Evolutionary conservation across 192 early-diverging fungal genomes (phyloP).

Genomic region (Linnemannia exigua): DNA sequence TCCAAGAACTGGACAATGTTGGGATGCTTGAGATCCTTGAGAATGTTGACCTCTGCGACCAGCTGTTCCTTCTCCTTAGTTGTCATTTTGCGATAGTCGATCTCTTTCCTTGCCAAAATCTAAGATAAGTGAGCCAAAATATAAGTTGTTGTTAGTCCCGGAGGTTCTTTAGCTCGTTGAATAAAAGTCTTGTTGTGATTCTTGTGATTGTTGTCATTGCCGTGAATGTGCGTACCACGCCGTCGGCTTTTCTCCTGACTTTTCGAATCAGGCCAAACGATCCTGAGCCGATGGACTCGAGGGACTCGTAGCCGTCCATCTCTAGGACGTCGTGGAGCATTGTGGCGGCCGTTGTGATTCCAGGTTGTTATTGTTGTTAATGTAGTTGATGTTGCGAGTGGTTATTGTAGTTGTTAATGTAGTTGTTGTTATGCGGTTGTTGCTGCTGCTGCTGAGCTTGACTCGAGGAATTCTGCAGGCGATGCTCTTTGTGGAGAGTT

Average conservation of each 20-base stretch:
- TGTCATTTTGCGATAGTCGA: constrained; percentile 83
- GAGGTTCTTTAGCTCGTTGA: not conserved
- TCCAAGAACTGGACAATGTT: constrained; percentile 83
- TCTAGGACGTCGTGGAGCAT: constrained; percentile 29
- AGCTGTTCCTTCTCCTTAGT: constrained; percentile 81
- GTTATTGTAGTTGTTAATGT: not conserved
- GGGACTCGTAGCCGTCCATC: constrained; percentile 69
- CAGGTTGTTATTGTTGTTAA: not conserved
- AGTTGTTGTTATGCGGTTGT: no score
- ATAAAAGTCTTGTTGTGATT: not conserved
- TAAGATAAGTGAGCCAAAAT: constrained; percentile 28
- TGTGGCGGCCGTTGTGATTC: not conserved
- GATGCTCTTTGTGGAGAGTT: no score
- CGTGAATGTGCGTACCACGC: constrained; percentile 62
- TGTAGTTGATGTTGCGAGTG: not conserved
- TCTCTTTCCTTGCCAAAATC: constrained; percentile 84
- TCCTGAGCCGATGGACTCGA: constrained; percentile 78
- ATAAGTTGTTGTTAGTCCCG: not conserved
- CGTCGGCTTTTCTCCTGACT: constrained; percentile 73
- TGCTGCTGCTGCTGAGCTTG: no score
- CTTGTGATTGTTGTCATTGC: not conserved
- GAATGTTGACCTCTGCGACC: constrained; percentile 82
- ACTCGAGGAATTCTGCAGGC: no score
- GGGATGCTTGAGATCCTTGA: constrained; percentile 78
- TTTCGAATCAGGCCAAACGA: constrained; percentile 83